Conservation (phyloP, 208 protist genomes). For the Trypanosoma cruzi region DNA sequence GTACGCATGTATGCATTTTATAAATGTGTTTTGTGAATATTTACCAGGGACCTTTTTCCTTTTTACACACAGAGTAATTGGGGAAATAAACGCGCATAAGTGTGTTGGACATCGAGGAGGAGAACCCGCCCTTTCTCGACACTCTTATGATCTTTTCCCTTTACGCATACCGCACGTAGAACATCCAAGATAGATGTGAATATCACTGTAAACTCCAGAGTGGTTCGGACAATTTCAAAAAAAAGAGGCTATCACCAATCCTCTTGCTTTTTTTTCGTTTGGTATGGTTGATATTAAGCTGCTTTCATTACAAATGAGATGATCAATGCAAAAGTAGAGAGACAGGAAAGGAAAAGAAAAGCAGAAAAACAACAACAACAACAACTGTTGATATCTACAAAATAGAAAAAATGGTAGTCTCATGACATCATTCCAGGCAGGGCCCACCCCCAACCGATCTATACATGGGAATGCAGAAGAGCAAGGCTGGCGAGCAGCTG, state of each 20-base stretch:
- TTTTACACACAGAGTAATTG: background rate
- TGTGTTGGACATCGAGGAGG: background rate
- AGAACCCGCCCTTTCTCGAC: background rate
- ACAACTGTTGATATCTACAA: background rate
- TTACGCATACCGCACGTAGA: no score
- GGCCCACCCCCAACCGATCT: background rate
- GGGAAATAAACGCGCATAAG: background rate
- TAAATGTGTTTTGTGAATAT: background rate
- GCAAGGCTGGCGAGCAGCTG: slow-evolving; percentile 48
- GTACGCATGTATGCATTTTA: background rate
- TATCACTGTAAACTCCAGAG: background rate
- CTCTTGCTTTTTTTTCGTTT: background rate
- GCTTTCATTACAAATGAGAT: background rate
- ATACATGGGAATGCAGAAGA: slow-evolving; percentile 12
- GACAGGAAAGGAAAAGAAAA: background rate
- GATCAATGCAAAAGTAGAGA: background rate
- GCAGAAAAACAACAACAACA: background rate
- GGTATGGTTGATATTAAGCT: background rate
- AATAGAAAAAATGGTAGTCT: background rate
- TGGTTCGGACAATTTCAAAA: background rate
- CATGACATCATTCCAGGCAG: background rate
- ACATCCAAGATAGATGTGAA: no score
- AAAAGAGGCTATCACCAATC: background rate
- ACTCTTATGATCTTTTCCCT: no score
- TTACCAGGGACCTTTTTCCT: background rate